Evolutionary conservation across 495 filamentous ascomycete species (phyloP), one percentile per base, ranked within the genome.

Genomic region (Antarctomyces pellizariae): DNA sequence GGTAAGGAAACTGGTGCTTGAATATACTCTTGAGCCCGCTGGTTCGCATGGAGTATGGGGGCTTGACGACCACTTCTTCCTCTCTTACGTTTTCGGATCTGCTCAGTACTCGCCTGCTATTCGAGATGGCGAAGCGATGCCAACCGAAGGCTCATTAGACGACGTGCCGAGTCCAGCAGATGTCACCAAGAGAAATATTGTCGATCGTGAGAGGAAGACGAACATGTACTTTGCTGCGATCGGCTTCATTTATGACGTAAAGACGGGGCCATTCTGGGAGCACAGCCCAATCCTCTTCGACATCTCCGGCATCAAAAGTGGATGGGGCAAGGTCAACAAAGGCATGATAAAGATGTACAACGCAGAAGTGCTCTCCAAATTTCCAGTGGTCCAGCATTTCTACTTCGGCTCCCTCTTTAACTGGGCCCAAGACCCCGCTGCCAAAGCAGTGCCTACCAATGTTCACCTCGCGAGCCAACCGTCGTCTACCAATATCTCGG

Each of bases 141-240:
- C 77, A 20, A 35, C 62, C 18, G 75, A 86, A 53, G 83, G 82
- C 25, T 89, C 79, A 6, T 39, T 73, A 0, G 54, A 59, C 7
- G 55, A 64, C 30, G 66, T 80, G 1, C 79, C 84, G 1, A 60
- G 71, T 25, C 70, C 82, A 1, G 46, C 49, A 4, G 65, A 67
- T 30, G 63, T 93, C 3, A 56, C 62, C 7, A 82, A 80, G 36
- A 39, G 53, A 2, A 50, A 48, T 13, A 45, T 65, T 9, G 82
- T 91, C 16, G 59, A 75, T 22, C 50, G 58, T 22, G 67, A 82
- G 44, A 56, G 78, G 28, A 54, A 57, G 28, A 53, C 39, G 8
- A 92, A 93, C 46, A 64, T 99, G 56, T 99, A 99, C 47, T 99
- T 93, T 55, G 72, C 71, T n/a, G 89, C 86, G n/a, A 63, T 99